Evolutionary conservation across 1,284 basidiomycete genomes (phyloP).

Genomic region (Jaminaea rosea): DNA sequence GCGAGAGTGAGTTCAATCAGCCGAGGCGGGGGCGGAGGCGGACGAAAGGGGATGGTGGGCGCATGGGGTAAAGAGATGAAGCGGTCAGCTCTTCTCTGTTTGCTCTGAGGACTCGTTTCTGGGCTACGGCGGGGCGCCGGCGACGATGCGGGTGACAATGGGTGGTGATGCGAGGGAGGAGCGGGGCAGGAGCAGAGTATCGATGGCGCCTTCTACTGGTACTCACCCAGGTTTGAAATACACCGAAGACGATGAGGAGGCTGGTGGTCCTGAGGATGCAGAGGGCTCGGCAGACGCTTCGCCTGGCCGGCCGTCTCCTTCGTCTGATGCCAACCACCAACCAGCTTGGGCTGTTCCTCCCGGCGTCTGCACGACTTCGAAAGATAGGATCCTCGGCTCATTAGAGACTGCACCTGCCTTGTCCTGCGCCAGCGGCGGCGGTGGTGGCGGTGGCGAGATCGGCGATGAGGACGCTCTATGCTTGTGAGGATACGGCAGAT

Average conservation of each 20-base stretch:
- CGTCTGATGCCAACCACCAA: conserved; percentile 33
- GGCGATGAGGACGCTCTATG: conserved; percentile 33
- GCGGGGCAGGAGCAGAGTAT: too few species aligned
- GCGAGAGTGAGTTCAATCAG: too few species aligned
- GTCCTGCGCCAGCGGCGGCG: conserved; percentile 14
- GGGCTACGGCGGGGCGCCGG: too few species aligned
- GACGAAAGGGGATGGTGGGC: too few species aligned
- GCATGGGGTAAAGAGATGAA: too few species aligned
- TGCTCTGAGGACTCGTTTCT: too few species aligned
- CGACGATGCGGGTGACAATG: too few species aligned
- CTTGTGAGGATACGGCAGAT: not conserved
- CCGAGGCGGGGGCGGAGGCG: too few species aligned
- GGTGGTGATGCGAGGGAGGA: too few species aligned
- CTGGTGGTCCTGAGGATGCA: not conserved
- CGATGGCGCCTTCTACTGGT: too few species aligned
- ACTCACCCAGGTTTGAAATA: not conserved
- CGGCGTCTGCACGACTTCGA: conserved; percentile 36
- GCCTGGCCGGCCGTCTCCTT: conserved; percentile 1
- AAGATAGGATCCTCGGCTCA: conserved; percentile 10
- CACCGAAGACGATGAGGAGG: not conserved
- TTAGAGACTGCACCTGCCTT: conserved; percentile 7
- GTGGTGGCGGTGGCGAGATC: conserved; percentile 33
- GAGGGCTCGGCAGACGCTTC: not conserved
- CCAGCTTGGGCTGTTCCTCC: conserved; percentile 32
- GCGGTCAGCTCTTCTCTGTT: too few species aligned